Conservation (phyloP, 257 asterid genomes). For the Haberlea rhodopensis region DNA sequence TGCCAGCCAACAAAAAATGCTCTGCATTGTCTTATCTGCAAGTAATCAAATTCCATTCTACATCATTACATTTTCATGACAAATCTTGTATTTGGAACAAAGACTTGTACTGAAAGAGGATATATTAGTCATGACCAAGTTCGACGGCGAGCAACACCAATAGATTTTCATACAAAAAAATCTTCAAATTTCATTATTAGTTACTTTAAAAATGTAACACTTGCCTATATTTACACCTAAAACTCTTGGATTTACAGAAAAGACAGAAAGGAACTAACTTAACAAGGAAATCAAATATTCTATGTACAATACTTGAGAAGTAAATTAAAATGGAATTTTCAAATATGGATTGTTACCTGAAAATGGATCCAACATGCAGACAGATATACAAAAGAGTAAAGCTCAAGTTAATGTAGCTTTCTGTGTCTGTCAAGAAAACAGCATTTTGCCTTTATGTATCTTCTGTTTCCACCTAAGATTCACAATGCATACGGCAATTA, state of each 20-base stretch:
- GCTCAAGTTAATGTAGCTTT: slow-evolving; percentile 38
- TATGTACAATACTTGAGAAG: slow-evolving; percentile 8
- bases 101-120: background rate
- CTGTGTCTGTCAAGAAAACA: slow-evolving; percentile 46
- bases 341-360: slow-evolving; percentile 35
- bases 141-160: background rate
- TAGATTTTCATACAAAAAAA: background rate
- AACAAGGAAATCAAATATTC: slow-evolving; percentile 7
- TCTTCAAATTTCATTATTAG: background rate
- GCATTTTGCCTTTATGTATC: slow-evolving; percentile 17
- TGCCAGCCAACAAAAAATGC: background rate
- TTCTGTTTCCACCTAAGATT: slow-evolving; percentile 31
- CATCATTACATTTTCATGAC: too few species aligned
- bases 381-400: slow-evolving; percentile 27
- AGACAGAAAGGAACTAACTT: slow-evolving; percentile 2
- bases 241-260: background rate
- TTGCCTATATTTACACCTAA: background rate
- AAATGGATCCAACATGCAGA: slow-evolving; percentile 43
- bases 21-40: background rate
- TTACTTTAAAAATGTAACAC: background rate
- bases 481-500: slow-evolving; percentile 28
- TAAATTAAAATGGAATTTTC: background rate
- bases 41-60: background rate
- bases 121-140: background rate
- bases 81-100: background rate